A percentile compares a stretch with the other conserved stretches of the same genome.
These are phyloP conservation scores for Leccinum longicurvipes DNA, from an alignment of 768 basidiomycete genomes.

Conservation along the genomic window DNA sequence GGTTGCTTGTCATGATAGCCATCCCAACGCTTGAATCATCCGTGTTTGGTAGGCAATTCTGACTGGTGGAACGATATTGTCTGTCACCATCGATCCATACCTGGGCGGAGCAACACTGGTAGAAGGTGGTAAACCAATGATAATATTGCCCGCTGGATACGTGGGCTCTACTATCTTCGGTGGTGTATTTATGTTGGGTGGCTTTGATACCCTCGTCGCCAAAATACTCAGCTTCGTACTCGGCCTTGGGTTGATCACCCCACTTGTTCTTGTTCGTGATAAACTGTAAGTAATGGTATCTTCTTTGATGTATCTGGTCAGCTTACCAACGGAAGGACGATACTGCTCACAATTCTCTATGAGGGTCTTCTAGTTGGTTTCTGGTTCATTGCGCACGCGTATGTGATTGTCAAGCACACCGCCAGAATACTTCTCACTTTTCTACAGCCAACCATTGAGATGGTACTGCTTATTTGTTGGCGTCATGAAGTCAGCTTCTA, in stretches of 20 bases:
- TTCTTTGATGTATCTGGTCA: not conserved
- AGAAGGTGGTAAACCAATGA: slow-evolving; percentile 68
- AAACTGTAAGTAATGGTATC: slow-evolving; percentile 62
- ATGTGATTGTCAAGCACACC: slow-evolving; percentile 29
- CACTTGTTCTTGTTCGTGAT: slow-evolving; percentile 81
- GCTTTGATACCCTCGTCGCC: slow-evolving; percentile 85
- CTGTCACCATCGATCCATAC: slow-evolving; percentile 82
- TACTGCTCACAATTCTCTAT: slow-evolving; percentile 74
- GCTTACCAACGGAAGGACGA: slow-evolving; percentile 57
- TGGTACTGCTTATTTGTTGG: slow-evolving; percentile 84
- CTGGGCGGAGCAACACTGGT: slow-evolving; percentile 63
- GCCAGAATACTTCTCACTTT: slow-evolving; percentile 7
- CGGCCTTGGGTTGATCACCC: slow-evolving; percentile 81
- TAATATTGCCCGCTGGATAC: slow-evolving; percentile 78
- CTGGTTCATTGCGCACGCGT: slow-evolving; percentile 95
- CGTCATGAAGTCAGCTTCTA: slow-evolving; percentile 68
- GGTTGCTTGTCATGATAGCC: slow-evolving; percentile 27
- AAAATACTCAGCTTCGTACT: slow-evolving; percentile 92
- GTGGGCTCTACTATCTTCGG: slow-evolving; percentile 80
- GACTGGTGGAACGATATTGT: slow-evolving; percentile 73
- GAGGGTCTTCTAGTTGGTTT: slow-evolving; percentile 88
- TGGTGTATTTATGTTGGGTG: slow-evolving; percentile 77
- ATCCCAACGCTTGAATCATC: not conserved
- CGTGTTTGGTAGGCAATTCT: slow-evolving; percentile 56
- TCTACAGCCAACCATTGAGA: slow-evolving; percentile 65